Evolutionary conservation across 2,329 filamentous ascomycete species (phyloP), one percentile per base, ranked within the genome.

Genomic region (Aurifilum marmelostoma): DNA sequence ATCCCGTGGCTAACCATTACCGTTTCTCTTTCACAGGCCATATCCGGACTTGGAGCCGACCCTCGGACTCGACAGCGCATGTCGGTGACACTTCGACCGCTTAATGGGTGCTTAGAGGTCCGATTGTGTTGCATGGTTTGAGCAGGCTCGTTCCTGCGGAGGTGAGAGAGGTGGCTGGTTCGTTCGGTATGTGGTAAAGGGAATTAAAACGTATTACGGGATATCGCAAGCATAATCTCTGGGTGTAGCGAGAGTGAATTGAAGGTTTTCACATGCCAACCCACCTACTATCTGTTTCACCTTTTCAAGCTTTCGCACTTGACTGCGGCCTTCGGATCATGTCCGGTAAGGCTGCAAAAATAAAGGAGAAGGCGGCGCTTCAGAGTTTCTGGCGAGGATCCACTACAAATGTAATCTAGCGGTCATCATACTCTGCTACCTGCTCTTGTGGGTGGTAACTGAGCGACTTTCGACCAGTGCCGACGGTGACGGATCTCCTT

Each of bases 1-100:
- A 43, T 6, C 12, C 43, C 18, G 9, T 60, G 21, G 61, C 65
- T 65, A 50, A 66, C 68, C n/a, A 27, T 62, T 29, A 39, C 50
- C 37, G n/a, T 29, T 37, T 39, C 27, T 58, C 37, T 39, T 39
- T 11, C 24, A 68, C 63, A 81, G 80, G 80, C 29, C 80, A 81
- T 71, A 77, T 83, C 62, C 77, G 81, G 69, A 81, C 80, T 9
- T 83, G 81, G 81, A 80, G 70, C 56, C 76, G 81, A 24, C 81
- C 81, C 14, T 79, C 79, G 5, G 81, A 83, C 71, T 75, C 77
- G 41, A 76, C 76, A 52, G 75, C 76, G 1, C 74, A 76, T 47
- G 69, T 74, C 27, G 71, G 67, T 24, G 67, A 71, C 43, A 64
- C 64, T 67, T 74, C 34, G 71, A 66, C 37, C 64, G 70, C 43